Evolutionary conservation across 2,329 filamentous ascomycete genomes (phyloP).

Genomic region (Fusarium marasasianum): DNA sequence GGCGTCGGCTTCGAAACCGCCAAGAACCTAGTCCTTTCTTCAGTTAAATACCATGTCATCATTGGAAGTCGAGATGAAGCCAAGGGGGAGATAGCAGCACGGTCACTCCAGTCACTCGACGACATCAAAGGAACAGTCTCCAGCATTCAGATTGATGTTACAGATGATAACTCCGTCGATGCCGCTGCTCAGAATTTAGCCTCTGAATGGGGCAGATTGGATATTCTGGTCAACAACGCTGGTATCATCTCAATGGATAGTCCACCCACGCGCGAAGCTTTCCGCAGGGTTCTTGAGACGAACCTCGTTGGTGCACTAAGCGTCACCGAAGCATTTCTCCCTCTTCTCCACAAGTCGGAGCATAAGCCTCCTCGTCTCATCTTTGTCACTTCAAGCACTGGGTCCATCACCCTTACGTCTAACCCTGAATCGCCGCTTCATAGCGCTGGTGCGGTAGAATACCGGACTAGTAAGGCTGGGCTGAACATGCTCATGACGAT

Average conservation of each 20-base stretch:
- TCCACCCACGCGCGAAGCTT: background rate
- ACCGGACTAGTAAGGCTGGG: slow-evolving; percentile 8
- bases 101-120: background rate
- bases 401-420: background rate
- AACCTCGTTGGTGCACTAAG: slow-evolving; percentile 8
- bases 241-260: background rate
- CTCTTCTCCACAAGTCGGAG: background rate
- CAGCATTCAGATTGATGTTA: slow-evolving; percentile 2
- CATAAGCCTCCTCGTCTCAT: slow-evolving; percentile 2
- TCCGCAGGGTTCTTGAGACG: background rate
- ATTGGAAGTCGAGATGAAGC: slow-evolving; percentile 8
- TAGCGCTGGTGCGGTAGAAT: background rate
- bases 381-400: slow-evolving; percentile 10
- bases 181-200: background rate
- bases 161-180: background rate
- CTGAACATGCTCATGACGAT: slow-evolving; percentile 15
- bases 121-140: slow-evolving; percentile 15
- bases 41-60: slow-evolving; percentile 12
- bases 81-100: slow-evolving; percentile 3
- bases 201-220: slow-evolving; percentile 11
- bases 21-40: slow-evolving; percentile 7
- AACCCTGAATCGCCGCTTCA: background rate
- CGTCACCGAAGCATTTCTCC: background rate
- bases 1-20: slow-evolving; percentile 19
- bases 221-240: slow-evolving; percentile 13